phyloP scores from a whole-genome alignment of 148 eudicot genomes.

The Fagopyrum esculentum region DNA sequence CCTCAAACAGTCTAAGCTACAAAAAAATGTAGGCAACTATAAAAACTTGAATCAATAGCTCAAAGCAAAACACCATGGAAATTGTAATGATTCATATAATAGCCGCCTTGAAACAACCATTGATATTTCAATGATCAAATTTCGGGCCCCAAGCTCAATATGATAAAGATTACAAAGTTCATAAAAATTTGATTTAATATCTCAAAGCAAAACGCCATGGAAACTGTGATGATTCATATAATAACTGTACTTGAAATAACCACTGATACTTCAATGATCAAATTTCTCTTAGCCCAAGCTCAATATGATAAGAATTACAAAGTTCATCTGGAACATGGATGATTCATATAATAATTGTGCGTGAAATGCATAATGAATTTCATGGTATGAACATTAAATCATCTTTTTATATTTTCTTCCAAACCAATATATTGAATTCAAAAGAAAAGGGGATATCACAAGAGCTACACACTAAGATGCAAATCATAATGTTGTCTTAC shows the following conservation, averaged over 20 bases:
- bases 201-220: too few species aligned
- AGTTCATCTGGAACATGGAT: background rate
- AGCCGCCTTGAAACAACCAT: too few species aligned
- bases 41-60: background rate
- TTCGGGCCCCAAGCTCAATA: too few species aligned
- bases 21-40: conserved; percentile 15
- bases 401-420: background rate
- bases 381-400: background rate
- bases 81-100: too few species aligned
- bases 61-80: background rate
- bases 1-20: conserved; percentile 60
- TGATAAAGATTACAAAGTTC: too few species aligned
- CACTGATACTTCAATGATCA: too few species aligned
- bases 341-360: background rate
- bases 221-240: too few species aligned
- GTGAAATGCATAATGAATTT: background rate
- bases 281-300: background rate
- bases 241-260: too few species aligned
- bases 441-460: background rate
- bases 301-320: background rate
- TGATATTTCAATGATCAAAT: too few species aligned
- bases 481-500: conserved; percentile 19
- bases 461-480: background rate
- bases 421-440: background rate
- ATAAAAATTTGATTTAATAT: too few species aligned